phyloP scores from a whole-genome alignment of 768 basidiomycete genomes.

The Leccinum sublutescens region DNA sequence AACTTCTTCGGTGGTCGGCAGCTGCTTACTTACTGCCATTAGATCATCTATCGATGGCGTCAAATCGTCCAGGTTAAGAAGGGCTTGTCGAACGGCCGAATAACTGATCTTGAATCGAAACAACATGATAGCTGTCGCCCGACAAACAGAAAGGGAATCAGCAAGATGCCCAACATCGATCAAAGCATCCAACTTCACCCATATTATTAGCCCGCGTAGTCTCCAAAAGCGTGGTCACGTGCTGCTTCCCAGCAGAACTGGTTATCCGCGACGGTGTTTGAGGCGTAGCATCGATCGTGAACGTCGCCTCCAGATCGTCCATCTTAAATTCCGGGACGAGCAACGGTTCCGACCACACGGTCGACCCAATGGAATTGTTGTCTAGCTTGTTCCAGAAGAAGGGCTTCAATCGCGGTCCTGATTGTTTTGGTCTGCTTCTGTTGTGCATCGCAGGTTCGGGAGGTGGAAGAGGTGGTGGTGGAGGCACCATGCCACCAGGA shows the following conservation, averaged over 20 bases:
- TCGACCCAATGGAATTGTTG: constrained; percentile 39
- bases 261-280: constrained; percentile 40
- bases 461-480: constrained; percentile 19
- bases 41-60: constrained; percentile 70
- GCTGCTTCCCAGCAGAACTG: constrained; percentile 51
- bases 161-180: background rate
- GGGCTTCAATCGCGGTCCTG: constrained; percentile 66
- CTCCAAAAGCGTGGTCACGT: constrained; percentile 69
- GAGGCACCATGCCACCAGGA: too few relatives aligned
- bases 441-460: constrained; percentile 33
- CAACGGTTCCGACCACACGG: constrained; percentile 69
- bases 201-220: constrained; percentile 84
- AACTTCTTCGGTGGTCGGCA: constrained; percentile 84
- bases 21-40: constrained; percentile 66
- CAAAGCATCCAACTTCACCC: constrained; percentile 42
- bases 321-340: constrained; percentile 50
- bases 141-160: background rate
- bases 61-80: constrained; percentile 71
- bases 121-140: constrained; percentile 73
- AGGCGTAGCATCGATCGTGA: constrained; percentile 53
- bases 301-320: constrained; percentile 72
- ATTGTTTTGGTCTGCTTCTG: constrained; percentile 32
- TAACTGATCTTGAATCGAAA: constrained; percentile 67
- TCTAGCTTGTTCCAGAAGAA: constrained; percentile 90
- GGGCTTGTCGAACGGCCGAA: constrained; percentile 63